Conservation (phyloP, 352 stramenopile genomes). For the Phytophthora foliorum region DNA sequence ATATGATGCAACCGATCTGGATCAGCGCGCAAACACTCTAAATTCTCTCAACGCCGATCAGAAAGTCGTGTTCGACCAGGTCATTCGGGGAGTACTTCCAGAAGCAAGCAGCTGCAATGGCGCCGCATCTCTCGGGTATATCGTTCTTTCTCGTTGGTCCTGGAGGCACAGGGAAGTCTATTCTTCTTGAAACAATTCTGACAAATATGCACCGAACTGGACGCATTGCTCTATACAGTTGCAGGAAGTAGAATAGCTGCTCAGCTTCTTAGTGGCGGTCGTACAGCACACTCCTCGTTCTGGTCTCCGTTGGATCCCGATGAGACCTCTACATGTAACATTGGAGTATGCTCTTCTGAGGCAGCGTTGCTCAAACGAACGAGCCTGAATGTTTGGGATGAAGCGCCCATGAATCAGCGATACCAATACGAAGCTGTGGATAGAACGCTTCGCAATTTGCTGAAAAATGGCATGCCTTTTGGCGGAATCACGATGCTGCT, state of each 20-base stretch:
- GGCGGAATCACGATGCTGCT: constrained; percentile 17
- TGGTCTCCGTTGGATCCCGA: background rate
- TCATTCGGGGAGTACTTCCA: background rate
- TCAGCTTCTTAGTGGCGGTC: background rate
- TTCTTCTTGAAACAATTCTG: constrained; percentile 11
- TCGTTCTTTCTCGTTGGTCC: background rate
- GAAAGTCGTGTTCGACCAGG: background rate
- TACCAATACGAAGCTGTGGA: constrained; percentile 9
- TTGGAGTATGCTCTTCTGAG: background rate
- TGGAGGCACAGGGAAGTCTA: constrained; percentile 6
- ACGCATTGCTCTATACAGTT: background rate
- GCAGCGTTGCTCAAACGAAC: constrained; percentile 6
- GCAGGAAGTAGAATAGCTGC: constrained; percentile 11
- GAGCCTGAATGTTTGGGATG: constrained; percentile 10
- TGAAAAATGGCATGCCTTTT: constrained; percentile 12
- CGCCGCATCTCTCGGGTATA: background rate
- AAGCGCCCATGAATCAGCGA: constrained; percentile 10
- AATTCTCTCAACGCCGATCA: background rate
- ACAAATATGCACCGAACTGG: background rate
- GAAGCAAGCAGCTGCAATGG: background rate
- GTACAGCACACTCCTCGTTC: constrained; percentile 10
- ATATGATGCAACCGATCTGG: background rate
- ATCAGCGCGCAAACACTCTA: background rate
- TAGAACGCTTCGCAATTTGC: constrained; percentile 4
- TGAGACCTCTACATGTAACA: constrained; percentile 3